Conservation (phyloP, 108 stramenopile species). For the Asterionellopsis glacialis region DNA sequence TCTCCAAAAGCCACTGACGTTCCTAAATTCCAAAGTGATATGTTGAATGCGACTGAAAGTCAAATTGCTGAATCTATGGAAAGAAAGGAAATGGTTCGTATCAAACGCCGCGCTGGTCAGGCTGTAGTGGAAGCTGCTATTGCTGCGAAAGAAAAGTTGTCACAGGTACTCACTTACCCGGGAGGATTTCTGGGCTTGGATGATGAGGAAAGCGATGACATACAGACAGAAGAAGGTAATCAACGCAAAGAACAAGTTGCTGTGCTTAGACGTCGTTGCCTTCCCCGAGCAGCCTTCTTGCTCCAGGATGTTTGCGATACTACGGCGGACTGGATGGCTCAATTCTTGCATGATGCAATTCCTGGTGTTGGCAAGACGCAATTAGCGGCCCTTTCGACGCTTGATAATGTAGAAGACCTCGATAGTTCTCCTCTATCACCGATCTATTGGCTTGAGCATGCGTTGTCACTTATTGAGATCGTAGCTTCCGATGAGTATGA, state of each 20-base stretch:
- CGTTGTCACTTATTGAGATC: constrained; percentile 43
- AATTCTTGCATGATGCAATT: constrained; percentile 42
- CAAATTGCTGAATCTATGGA: constrained; percentile 46
- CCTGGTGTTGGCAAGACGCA: constrained; percentile 21
- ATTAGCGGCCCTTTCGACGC: constrained; percentile 22
- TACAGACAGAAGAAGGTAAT: constrained; percentile 22
- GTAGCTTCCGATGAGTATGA: constrained; percentile 60
- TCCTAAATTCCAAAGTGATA: constrained; percentile 7
- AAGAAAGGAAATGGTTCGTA: constrained; percentile 29
- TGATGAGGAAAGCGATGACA: constrained; percentile 27
- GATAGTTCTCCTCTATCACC: constrained; percentile 34
- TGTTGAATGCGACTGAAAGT: constrained; percentile 29
- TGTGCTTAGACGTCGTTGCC: constrained; percentile 32
- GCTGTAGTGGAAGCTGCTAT: constrained; percentile 42
- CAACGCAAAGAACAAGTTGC: constrained; percentile 37
- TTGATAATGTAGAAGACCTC: not conserved
- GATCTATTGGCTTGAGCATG: constrained; percentile 55
- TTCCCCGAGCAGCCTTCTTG: constrained; percentile 50
- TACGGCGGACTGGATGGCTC: constrained; percentile 66
- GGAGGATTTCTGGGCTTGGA: constrained; percentile 68
- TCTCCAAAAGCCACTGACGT: constrained; percentile 6
- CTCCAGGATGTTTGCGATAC: constrained; percentile 61
- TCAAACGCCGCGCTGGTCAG: constrained; percentile 31
- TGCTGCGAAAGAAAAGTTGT: constrained; percentile 36
- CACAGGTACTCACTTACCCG: constrained; percentile 46